Conservation (phyloP, 2,329 filamentous ascomycete species). For the Clonostachys sp. region DNA sequence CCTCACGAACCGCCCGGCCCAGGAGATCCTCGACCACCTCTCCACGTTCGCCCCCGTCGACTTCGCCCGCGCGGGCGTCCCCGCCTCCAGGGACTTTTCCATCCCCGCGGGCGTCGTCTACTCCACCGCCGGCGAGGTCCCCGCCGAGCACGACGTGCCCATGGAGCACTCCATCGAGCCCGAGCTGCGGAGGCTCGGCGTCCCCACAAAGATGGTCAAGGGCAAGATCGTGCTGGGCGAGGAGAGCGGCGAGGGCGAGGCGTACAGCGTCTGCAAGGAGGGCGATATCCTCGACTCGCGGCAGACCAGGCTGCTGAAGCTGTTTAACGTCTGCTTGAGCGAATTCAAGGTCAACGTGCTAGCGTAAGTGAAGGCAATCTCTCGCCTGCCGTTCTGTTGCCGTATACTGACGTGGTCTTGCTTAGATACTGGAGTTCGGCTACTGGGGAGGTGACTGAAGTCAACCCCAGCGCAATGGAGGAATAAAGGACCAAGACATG, state of each 20-base stretch:
- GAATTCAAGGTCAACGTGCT: slow-evolving; percentile 82
- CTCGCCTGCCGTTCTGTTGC: neutral
- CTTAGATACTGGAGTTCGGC: slow-evolving; percentile 57
- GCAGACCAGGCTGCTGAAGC: slow-evolving; percentile 89
- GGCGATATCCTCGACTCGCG: slow-evolving; percentile 83
- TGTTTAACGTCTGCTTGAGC: slow-evolving; percentile 85
- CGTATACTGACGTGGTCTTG: slow-evolving; percentile 4
- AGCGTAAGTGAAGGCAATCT: slow-evolving; percentile 49
- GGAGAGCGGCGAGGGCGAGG: slow-evolving; percentile 45
- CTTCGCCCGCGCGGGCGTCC: slow-evolving; percentile 83
- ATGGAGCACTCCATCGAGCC: slow-evolving; percentile 87
- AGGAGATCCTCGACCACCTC: slow-evolving; percentile 69
- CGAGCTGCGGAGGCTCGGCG: slow-evolving; percentile 80
- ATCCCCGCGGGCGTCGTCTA: slow-evolving; percentile 83
- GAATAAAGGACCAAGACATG: slow-evolving; percentile 5
- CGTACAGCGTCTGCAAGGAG: slow-evolving; percentile 79
- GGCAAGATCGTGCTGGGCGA: slow-evolving; percentile 75
- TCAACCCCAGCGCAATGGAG: slow-evolving; percentile 33
- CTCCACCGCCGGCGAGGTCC: slow-evolving; percentile 74
- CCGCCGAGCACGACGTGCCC: slow-evolving; percentile 77
- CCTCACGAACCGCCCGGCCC: slow-evolving; percentile 74
- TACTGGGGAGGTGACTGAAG: slow-evolving; percentile 54
- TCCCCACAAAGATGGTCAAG: slow-evolving; percentile 85
- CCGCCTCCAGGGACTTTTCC: slow-evolving; percentile 69
- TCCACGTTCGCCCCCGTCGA: slow-evolving; percentile 68